phyloP scores from a whole-genome alignment of 1,284 basidiomycete species.

The Pholiota adiposa region DNA sequence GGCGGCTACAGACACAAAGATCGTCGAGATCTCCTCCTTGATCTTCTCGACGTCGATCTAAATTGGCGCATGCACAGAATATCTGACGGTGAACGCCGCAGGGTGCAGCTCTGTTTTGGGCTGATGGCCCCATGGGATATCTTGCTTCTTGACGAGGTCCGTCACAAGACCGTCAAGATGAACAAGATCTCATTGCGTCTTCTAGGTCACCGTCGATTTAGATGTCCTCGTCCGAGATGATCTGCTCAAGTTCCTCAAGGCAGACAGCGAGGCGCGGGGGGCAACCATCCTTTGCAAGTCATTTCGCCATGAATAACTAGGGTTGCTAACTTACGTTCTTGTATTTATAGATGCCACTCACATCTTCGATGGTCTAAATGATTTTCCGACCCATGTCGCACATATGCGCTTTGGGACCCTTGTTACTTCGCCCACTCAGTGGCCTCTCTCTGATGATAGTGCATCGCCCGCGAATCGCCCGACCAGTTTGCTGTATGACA shows the following conservation, averaged over 20 bases:
- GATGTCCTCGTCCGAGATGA: constrained; percentile 96
- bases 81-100: constrained; percentile 92
- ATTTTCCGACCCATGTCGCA: constrained; percentile 88
- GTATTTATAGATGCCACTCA: constrained; percentile 82
- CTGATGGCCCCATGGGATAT: constrained; percentile 97
- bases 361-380: constrained; percentile 89
- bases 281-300: constrained; percentile 90
- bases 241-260: constrained; percentile 85
- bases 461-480: constrained; percentile 22
- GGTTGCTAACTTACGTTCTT: constrained; percentile 17
- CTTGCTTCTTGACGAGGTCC: constrained; percentile 90
- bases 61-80: constrained; percentile 94
- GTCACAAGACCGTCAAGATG: constrained; percentile 12
- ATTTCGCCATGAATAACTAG: neutral
- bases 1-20: constrained; percentile 95
- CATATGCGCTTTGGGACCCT: constrained; percentile 88
- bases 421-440: constrained; percentile 66
- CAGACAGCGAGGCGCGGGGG: constrained; percentile 80
- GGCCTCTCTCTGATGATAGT: constrained; percentile 52
- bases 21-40: constrained; percentile 83
- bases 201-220: constrained; percentile 94
- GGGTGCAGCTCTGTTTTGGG: constrained; percentile 95
- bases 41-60: constrained; percentile 93
- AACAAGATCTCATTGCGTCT: neutral
- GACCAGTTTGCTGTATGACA: constrained; percentile 59